Conservation (phyloP, 2,329 filamentous ascomycete genomes). For the Fusarium bulbicola region DNA sequence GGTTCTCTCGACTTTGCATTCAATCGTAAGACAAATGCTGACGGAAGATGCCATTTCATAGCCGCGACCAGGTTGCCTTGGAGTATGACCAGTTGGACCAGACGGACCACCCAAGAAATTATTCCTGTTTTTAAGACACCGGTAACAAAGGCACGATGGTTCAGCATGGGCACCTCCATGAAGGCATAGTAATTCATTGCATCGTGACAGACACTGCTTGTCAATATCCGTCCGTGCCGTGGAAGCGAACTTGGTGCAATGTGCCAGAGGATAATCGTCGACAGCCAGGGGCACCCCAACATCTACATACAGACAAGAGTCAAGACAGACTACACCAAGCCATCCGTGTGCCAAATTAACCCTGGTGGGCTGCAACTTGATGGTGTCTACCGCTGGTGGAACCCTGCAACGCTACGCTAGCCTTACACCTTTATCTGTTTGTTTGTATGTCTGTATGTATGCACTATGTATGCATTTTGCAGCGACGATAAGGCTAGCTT, state of each 20-base stretch:
- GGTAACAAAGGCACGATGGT: neutral
- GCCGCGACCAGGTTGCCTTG: neutral
- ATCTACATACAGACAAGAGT: neutral
- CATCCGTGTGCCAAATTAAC: slow-evolving; percentile 43
- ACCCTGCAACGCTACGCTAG: slow-evolving; percentile 15
- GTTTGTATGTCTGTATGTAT: too few species aligned
- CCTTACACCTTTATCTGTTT: slow-evolving; percentile 1
- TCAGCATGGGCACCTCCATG: neutral
- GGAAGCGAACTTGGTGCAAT: slow-evolving; percentile 33
- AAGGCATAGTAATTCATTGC: neutral
- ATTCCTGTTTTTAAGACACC: neutral
- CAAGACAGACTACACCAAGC: slow-evolving; percentile 35
- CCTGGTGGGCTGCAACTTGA: slow-evolving; percentile 23
- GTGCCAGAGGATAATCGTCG: slow-evolving; percentile 33
- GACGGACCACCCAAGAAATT: neutral
- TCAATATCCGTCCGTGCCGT: slow-evolving; percentile 2
- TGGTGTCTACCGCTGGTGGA: slow-evolving; percentile 34
- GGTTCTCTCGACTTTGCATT: neutral
- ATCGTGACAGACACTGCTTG: neutral
- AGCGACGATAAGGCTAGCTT: slow-evolving; percentile 38
- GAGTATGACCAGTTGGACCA: slow-evolving; percentile 23
- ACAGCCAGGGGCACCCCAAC: slow-evolving; percentile 31
- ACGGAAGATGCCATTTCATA: slow-evolving; percentile 13
- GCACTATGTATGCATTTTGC: neutral
- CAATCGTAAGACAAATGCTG: slow-evolving; percentile 6